Evolutionary conservation across 306 rosid species (phyloP).

Genomic region (Cucumis sativus): DNA sequence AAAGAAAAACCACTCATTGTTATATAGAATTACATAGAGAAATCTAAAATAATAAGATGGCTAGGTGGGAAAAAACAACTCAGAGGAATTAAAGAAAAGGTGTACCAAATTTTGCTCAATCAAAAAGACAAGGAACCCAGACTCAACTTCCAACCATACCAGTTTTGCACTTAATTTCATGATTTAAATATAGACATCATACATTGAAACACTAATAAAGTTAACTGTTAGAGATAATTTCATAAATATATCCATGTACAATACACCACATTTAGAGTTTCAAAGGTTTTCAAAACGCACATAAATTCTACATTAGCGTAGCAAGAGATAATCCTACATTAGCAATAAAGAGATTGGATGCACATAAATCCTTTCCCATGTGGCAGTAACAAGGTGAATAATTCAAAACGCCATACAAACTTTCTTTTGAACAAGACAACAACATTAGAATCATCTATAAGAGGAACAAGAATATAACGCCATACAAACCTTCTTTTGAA

Average conservation of each 20-base stretch:
- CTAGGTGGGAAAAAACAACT: not conserved
- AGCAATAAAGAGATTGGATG: slow-evolving; percentile 46
- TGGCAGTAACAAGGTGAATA: slow-evolving; percentile 54
- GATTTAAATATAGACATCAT: not conserved
- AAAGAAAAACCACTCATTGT: not conserved
- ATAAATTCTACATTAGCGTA: too few species aligned
- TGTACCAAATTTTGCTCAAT: not conserved
- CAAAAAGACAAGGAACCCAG: not conserved
- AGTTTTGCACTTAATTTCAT: not conserved
- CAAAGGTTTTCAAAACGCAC: not conserved
- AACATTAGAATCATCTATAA: not conserved
- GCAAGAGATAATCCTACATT: slow-evolving; percentile 55
- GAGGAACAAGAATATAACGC: slow-evolving; percentile 21
- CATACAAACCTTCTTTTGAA: slow-evolving; percentile 64
- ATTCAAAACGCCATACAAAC: slow-evolving; percentile 53
- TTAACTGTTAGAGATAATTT: not conserved
- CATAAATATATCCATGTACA: not conserved
- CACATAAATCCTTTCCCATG: slow-evolving; percentile 52
- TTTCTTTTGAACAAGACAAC: slow-evolving; percentile 72
- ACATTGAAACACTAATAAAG: not conserved
- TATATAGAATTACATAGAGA: not conserved
- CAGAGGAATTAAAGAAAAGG: not conserved
- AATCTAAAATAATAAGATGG: not conserved
- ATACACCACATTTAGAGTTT: not conserved
- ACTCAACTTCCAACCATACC: not conserved